These are phyloP conservation scores for Podaxis mareebaensis DNA, from an alignment of 768 basidiomycete species.

Conservation along the genomic window DNA sequence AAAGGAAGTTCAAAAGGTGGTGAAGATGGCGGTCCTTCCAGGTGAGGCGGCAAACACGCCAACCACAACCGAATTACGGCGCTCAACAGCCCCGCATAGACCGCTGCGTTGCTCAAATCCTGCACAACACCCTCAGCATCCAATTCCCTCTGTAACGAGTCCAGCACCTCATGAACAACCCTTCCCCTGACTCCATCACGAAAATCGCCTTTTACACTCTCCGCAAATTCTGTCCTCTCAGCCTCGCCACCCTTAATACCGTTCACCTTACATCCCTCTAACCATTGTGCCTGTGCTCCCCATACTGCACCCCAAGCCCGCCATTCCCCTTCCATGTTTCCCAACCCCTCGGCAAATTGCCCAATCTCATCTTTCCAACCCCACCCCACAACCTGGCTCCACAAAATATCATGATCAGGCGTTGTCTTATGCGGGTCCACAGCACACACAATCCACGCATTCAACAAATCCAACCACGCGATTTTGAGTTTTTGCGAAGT, in stretches of 20 bases:
- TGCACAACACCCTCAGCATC: constrained; percentile 17
- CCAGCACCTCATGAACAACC: constrained; percentile 38
- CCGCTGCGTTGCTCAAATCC: constrained; percentile 32
- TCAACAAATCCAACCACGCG: constrained; percentile 62
- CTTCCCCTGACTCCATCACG: constrained; percentile 34
- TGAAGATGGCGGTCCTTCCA: constrained; percentile 36
- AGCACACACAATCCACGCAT: constrained; percentile 79
- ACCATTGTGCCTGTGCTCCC: constrained; percentile 62
- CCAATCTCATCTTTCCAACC: constrained; percentile 66
- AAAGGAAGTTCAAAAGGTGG: constrained; percentile 70
- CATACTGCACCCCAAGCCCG: constrained; percentile 51
- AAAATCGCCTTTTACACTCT: constrained; percentile 41
- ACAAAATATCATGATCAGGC: constrained; percentile 83
- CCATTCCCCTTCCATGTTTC: constrained; percentile 32
- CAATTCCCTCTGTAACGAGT: constrained; percentile 33
- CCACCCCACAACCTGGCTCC: constrained; percentile 85
- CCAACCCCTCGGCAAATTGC: constrained; percentile 37
- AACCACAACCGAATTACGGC: constrained; percentile 65
- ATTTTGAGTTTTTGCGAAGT: constrained; percentile 35
- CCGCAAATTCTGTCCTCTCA: constrained; percentile 51
- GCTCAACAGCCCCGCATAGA: constrained; percentile 38
- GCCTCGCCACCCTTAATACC: constrained; percentile 61
- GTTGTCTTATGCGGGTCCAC: constrained; percentile 89
- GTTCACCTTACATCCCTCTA: constrained; percentile 79
- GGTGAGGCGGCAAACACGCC: constrained; percentile 51